Evolutionary conservation across 1,284 basidiomycete species (phyloP).

Genomic region (Austroboletus olivaceoglutinosus): DNA sequence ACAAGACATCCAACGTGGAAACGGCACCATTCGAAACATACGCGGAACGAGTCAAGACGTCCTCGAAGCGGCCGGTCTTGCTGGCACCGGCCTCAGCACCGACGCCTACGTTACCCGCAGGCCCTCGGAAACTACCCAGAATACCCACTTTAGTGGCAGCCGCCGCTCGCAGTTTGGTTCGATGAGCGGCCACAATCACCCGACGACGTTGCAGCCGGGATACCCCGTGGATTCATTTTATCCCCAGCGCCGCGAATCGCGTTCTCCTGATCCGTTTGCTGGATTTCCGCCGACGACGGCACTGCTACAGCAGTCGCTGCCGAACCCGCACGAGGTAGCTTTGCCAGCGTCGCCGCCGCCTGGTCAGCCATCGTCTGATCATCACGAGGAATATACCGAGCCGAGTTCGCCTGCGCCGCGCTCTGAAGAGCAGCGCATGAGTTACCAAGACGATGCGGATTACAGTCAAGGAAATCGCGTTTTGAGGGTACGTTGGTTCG

Average conservation of each 20-base stretch:
- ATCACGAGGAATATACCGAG: conserved; percentile 11
- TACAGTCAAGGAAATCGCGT: conserved; percentile 29
- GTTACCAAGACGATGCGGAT: conserved; percentile 31
- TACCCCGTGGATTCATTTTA: conserved; percentile 29
- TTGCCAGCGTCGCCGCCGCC: conserved; percentile 14
- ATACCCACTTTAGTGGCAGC: conserved; percentile 19
- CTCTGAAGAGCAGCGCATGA: conserved; percentile 26
- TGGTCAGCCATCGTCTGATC: neutral
- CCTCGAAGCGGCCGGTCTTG: conserved; percentile 31
- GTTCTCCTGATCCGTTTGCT: conserved; percentile 30
- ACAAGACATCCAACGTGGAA: conserved; percentile 9
- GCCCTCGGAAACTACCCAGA: conserved; percentile 25
- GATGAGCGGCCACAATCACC: conserved; percentile 13
- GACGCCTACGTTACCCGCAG: conserved; percentile 19
- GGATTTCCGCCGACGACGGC: conserved; percentile 20
- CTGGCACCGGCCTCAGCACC: conserved; percentile 5
- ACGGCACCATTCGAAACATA: conserved; percentile 12
- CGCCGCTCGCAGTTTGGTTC: conserved; percentile 26
- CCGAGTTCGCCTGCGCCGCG: conserved; percentile 5
- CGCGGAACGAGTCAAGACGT: conserved; percentile 26
- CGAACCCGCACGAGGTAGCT: conserved; percentile 18
- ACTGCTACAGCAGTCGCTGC: conserved; percentile 25
- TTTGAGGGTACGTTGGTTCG: conserved; percentile 24
- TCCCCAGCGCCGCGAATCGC: conserved; percentile 16
- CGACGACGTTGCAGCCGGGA: conserved; percentile 22